These are phyloP conservation scores for Dioscorea alata DNA, from an alignment of 106 monocot genomes.

Conservation along the genomic window DNA sequence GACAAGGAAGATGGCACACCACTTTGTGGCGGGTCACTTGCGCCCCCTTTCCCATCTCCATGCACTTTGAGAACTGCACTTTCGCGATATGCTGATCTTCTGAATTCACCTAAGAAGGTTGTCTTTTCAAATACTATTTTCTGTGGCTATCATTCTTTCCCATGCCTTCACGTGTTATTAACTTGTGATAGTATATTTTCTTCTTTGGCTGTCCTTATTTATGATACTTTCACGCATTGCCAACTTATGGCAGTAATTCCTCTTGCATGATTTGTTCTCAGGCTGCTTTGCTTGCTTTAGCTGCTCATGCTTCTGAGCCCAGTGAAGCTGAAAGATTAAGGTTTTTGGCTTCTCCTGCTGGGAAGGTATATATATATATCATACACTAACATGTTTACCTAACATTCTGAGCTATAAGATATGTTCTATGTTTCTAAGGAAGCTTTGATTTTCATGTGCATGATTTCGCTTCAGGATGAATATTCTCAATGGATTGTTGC, in stretches of 20 bases:
- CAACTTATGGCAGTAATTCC: too few relatives aligned
- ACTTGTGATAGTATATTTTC: too few relatives aligned
- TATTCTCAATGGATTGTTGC: conserved; percentile 72
- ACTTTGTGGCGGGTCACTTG: conserved; percentile 31
- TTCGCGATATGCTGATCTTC: conserved; percentile 60
- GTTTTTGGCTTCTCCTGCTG: conserved; percentile 66
- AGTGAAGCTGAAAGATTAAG: conserved; percentile 60
- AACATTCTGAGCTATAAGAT: background rate
- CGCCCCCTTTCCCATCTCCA: conserved; percentile 68
- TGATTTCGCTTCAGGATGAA: conserved; percentile 44
- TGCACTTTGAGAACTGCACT: conserved; percentile 68
- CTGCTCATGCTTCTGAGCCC: conserved; percentile 79
- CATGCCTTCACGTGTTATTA: too few relatives aligned
- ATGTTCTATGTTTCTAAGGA: background rate
- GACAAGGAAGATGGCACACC: conserved; percentile 76
- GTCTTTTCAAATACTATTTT: too few relatives aligned
- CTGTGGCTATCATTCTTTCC: too few relatives aligned
- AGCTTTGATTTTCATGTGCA: background rate
- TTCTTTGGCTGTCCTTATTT: too few relatives aligned
- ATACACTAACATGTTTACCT: background rate
- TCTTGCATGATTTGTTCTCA: conserved; percentile 11
- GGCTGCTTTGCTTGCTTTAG: conserved; percentile 66
- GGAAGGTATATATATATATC: conserved; percentile 44
- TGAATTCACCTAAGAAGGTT: conserved; percentile 76
- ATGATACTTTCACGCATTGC: too few relatives aligned